Percentiles rank a stretch among this genome's conserved stretches.
Conservation (phyloP, 345 rosid species). For the Sisymbrium altissimum region DNA sequence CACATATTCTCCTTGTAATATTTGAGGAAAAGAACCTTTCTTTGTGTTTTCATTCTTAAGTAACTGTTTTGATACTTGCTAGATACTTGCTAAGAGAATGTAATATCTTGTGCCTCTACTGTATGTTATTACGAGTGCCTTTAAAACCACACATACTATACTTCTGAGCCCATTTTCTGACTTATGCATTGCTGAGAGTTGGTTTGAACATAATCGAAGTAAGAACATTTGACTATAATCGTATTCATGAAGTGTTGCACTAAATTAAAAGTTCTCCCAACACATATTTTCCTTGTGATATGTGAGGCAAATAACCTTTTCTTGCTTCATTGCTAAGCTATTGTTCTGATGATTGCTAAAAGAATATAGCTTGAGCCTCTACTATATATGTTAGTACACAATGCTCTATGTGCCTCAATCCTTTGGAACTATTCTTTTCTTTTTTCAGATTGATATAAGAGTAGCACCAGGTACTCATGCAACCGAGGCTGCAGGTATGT, state of each 20-base stretch:
- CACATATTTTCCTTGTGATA: background rate
- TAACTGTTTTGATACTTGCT: no score
- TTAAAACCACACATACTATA: no score
- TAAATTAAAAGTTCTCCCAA: background rate
- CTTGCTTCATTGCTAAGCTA: background rate
- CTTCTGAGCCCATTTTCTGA: background rate
- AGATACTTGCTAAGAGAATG: no score
- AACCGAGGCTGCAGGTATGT: conserved; percentile 81
- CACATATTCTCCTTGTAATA: no score
- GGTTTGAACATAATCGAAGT: background rate
- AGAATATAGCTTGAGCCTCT: background rate
- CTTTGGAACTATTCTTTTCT: background rate
- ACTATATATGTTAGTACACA: background rate
- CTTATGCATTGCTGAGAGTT: no score
- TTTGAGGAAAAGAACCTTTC: no score
- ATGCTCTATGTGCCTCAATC: background rate
- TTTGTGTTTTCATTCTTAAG: no score
- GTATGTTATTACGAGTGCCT: no score
- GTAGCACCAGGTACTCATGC: conserved; percentile 95
- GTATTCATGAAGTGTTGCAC: background rate
- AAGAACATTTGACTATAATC: background rate
- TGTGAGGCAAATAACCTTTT: background rate
- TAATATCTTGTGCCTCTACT: no score
- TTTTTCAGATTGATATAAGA: conserved; percentile 76
- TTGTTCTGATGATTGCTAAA: background rate